phyloP scores from a whole-genome alignment of 768 basidiomycete genomes.

The Pleurotus cornucopiae region DNA sequence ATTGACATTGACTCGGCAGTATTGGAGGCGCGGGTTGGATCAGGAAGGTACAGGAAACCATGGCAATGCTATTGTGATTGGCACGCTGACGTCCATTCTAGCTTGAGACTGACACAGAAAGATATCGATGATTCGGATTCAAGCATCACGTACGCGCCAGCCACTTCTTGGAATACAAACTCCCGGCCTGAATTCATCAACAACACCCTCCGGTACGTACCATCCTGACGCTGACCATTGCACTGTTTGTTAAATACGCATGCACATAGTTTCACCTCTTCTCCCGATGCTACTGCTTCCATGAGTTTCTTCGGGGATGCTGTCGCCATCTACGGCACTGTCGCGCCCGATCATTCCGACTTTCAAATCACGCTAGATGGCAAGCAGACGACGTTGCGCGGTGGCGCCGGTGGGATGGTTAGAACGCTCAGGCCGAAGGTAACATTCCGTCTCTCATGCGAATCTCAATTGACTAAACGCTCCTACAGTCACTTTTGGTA shows the following conservation, averaged over 20 bases:
- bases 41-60: slow-evolving; percentile 27
- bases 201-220: slow-evolving; percentile 39
- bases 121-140: slow-evolving; percentile 39
- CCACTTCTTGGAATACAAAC: slow-evolving; percentile 31
- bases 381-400: slow-evolving; percentile 23
- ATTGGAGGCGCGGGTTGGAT: slow-evolving; percentile 34
- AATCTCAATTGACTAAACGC: neutral
- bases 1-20: slow-evolving; percentile 51
- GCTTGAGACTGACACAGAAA: slow-evolving; percentile 21
- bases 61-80: neutral
- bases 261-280: slow-evolving; percentile 33
- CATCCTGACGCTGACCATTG: neutral
- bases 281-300: slow-evolving; percentile 34
- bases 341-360: slow-evolving; percentile 47
- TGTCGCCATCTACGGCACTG: slow-evolving; percentile 50
- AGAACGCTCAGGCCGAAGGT: slow-evolving; percentile 28
- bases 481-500: slow-evolving; percentile 14
- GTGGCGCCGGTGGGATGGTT: slow-evolving; percentile 31
- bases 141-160: slow-evolving; percentile 34
- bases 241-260: neutral
- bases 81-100: slow-evolving; percentile 10
- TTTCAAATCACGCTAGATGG: slow-evolving; percentile 45
- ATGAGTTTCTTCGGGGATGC: slow-evolving; percentile 45
- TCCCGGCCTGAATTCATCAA: slow-evolving; percentile 26
- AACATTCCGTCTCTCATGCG: neutral